Evolutionary conservation across 2,329 filamentous ascomycete species (phyloP).

Genomic region (Coleophoma cylindrospora): DNA sequence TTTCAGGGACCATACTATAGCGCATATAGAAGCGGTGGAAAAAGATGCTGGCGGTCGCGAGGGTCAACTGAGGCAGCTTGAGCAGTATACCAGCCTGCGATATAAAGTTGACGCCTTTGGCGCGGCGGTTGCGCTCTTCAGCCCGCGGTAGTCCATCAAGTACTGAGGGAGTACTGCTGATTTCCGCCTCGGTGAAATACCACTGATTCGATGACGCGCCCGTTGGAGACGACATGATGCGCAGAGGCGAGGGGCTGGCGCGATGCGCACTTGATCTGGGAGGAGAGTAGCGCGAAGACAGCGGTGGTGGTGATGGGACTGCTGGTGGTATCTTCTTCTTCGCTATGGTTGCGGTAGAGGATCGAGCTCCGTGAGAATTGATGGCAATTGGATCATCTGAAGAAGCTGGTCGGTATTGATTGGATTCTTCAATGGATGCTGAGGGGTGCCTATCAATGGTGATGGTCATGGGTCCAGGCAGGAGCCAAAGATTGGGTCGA

Average conservation of each 20-base stretch:
- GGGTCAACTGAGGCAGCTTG: conserved; percentile 84
- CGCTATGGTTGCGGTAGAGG: conserved; percentile 42
- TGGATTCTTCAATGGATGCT: conserved; percentile 19
- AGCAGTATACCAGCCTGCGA: conserved; percentile 89
- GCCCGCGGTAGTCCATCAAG: conserved; percentile 72
- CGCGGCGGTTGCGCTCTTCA: conserved; percentile 74
- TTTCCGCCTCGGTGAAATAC: conserved; percentile 82
- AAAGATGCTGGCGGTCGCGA: conserved; percentile 89
- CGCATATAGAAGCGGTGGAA: conserved; percentile 97
- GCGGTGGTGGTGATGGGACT: conserved; percentile 54
- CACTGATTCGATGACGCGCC: conserved; percentile 59
- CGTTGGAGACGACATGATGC: conserved; percentile 29
- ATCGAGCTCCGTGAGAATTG: conserved; percentile 30
- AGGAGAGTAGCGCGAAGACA: conserved; percentile 49
- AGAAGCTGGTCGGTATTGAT: conserved; percentile 41
- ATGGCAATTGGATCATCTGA: conserved; percentile 17
- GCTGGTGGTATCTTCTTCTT: conserved; percentile 54
- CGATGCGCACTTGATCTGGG: conserved; percentile 24
- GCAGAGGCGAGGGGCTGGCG: conserved; percentile 1
- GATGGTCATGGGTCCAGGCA: conserved; percentile 44
- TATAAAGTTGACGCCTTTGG: conserved; percentile 96
- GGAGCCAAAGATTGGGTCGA: conserved; percentile 6
- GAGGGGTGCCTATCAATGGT: conserved; percentile 33
- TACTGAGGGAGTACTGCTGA: conserved; percentile 77
- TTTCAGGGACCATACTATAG: conserved; percentile 71